These are phyloP conservation scores for Xylaria sp. DNA, from an alignment of 2,329 filamentous ascomycete genomes.

Conservation along the genomic window DNA sequence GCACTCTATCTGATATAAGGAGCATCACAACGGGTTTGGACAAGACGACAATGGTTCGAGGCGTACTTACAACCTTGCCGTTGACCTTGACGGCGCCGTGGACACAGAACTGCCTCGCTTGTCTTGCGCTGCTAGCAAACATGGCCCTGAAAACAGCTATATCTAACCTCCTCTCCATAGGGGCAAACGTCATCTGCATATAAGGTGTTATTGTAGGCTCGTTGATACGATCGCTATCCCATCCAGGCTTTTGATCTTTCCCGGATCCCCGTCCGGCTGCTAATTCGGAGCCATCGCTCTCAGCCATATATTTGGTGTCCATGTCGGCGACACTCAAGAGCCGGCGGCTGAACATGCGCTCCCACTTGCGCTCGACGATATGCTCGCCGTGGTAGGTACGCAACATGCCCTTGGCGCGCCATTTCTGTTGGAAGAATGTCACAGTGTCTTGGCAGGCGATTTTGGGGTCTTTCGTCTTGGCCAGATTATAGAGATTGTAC, in stretches of 20 bases:
- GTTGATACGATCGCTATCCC: not conserved
- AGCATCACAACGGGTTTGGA: not conserved
- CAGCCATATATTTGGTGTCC: conserved; percentile 81
- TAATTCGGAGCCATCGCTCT: conserved; percentile 82
- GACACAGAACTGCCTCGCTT: conserved; percentile 92
- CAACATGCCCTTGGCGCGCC: conserved; percentile 83
- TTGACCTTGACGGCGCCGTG: conserved; percentile 96
- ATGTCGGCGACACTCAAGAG: conserved; percentile 87
- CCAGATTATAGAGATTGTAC: conserved; percentile 93
- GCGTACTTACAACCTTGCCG: conserved; percentile 80
- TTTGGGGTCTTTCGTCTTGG: conserved; percentile 59
- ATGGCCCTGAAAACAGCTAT: conserved; percentile 93
- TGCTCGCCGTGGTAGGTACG: conserved; percentile 95
- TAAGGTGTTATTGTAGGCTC: conserved; percentile 74
- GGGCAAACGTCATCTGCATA: conserved; percentile 95
- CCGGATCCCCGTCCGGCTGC: conserved; percentile 87
- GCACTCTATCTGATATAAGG: conserved; percentile 10
- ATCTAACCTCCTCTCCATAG: conserved; percentile 88
- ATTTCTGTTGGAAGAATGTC: conserved; percentile 99
- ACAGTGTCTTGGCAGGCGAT: conserved; percentile 52
- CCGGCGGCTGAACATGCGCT: conserved; percentile 87
- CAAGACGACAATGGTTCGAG: not conserved
- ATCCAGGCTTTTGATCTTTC: conserved; percentile 51
- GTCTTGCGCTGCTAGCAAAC: conserved; percentile 91
- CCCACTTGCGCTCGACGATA: conserved; percentile 91